phyloP scores from a whole-genome alignment of 441 rosid species.

The Gossypium davidsonii region DNA sequence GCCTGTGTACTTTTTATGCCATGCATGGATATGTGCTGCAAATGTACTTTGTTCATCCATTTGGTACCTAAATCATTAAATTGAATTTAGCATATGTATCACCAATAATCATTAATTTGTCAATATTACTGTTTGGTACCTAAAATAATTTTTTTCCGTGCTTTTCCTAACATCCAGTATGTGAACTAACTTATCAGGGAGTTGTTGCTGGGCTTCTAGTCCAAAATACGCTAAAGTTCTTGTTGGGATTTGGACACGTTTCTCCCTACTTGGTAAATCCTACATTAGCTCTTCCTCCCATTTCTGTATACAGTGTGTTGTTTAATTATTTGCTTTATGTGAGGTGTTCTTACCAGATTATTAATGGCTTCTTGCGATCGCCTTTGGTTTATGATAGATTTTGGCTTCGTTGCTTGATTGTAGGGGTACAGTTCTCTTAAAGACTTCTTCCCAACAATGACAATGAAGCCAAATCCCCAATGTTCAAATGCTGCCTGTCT shows the following conservation, averaged over 20 bases:
- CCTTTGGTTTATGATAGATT: conserved; percentile 8
- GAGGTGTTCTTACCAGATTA: neutral
- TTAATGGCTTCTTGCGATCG: conserved; percentile 1
- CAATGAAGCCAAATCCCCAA: conserved; percentile 93
- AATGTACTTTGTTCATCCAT: neutral
- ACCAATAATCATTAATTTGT: neutral
- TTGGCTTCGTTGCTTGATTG: conserved; percentile 20
- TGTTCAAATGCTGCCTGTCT: conserved; percentile 86
- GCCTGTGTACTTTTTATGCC: neutral
- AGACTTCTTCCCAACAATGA: conserved; percentile 94
- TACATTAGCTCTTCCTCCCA: conserved; percentile 5
- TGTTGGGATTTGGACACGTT: conserved; percentile 80
- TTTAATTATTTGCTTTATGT: neutral
- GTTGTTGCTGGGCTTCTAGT: conserved; percentile 96
- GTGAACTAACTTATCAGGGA: conserved; percentile 50
- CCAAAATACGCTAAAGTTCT: conserved; percentile 80
- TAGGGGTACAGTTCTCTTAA: conserved; percentile 98
- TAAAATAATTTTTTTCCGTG: neutral
- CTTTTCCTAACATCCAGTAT: conserved; percentile 12
- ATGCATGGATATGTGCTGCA: conserved; percentile 7
- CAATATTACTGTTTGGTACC: conserved; percentile 1
- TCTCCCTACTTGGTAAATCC: conserved; percentile 78
- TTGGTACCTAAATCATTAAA: neutral
- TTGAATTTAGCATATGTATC: neutral
- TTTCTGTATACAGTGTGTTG: neutral